Evolutionary conservation across 2,329 filamentous ascomycete species (phyloP).

Genomic region (Emmonsiellopsis sp.): DNA sequence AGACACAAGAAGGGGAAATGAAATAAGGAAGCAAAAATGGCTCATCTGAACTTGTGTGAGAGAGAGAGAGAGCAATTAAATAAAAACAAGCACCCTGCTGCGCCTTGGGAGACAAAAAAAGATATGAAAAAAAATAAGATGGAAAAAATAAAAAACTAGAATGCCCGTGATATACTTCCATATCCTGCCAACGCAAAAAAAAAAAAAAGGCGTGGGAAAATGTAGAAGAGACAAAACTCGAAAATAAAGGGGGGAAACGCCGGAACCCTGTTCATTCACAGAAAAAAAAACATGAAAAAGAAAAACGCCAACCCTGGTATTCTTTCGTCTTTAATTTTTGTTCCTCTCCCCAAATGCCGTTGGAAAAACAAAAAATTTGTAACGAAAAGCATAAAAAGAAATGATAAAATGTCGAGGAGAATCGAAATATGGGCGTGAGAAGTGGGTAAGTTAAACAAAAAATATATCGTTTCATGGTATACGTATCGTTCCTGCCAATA

Average conservation of each 20-base stretch:
- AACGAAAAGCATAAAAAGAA: neutral
- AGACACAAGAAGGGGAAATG: neutral
- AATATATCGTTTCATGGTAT: neutral
- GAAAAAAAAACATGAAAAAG: neutral
- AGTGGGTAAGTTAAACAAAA: neutral
- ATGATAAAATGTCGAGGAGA: neutral
- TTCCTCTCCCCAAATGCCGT: neutral
- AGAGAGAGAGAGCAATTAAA: too few species aligned
- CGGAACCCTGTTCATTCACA: neutral
- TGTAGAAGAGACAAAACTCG: neutral
- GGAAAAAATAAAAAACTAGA: neutral
- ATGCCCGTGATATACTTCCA: neutral
- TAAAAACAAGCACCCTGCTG: too few species aligned
- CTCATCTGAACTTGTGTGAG: too few species aligned
- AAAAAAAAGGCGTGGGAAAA: constrained; percentile 1
- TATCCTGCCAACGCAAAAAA: constrained; percentile 3
- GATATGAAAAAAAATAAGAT: neutral
- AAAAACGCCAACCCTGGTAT: neutral
- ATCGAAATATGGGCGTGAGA: neutral
- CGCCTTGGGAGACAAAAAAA: neutral
- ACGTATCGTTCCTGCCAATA: neutral
- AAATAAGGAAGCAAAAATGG: neutral
- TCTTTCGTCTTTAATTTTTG: constrained; percentile 2
- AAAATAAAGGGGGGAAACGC: neutral
- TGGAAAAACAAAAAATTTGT: neutral